These are phyloP conservation scores for Triticum urartu DNA, from an alignment of 176 grass and related monocot species.

Conservation along the genomic window DNA sequence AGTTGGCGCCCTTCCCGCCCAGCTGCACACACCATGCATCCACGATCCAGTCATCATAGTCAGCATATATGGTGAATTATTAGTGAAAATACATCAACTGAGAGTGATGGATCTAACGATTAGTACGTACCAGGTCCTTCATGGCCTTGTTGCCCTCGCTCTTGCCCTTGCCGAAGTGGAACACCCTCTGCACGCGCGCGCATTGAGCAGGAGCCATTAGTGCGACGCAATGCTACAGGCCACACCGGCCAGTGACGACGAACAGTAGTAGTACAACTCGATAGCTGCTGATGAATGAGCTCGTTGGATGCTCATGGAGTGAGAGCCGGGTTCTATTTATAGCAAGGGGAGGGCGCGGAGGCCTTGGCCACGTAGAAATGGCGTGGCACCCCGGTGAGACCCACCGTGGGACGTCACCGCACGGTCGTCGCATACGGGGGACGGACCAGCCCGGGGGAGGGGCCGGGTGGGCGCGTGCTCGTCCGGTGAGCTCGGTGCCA, in stretches of 20 bases:
- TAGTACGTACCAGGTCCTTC: constrained; percentile 68
- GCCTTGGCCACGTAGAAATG: background rate
- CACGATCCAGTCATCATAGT: background rate
- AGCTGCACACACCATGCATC: constrained; percentile 35
- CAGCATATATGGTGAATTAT: background rate
- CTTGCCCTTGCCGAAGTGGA: constrained; percentile 97
- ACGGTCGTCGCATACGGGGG: background rate
- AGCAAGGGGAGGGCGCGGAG: background rate
- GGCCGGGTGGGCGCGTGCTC: background rate
- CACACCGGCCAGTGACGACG: background rate
- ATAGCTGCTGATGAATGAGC: background rate
- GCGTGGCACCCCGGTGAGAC: constrained; percentile 19
- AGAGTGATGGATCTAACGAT: background rate
- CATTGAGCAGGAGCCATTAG: constrained; percentile 67
- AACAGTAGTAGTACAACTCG: background rate
- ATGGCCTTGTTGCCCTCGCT: constrained; percentile 93
- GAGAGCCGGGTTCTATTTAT: constrained; percentile 24
- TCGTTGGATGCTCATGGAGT: constrained; percentile 19
- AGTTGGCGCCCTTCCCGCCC: constrained; percentile 93
- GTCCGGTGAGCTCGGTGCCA: too few species aligned
- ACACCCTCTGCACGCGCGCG: constrained; percentile 63
- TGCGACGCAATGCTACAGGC: background rate
- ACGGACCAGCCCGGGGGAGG: background rate
- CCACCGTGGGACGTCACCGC: constrained; percentile 1
- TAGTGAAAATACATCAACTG: too few species aligned